A percentile compares a stretch with the other conserved stretches of the same genome.
Evolutionary conservation across 2,329 filamentous ascomycete species (phyloP).

Genomic region (Chalara sp.): DNA sequence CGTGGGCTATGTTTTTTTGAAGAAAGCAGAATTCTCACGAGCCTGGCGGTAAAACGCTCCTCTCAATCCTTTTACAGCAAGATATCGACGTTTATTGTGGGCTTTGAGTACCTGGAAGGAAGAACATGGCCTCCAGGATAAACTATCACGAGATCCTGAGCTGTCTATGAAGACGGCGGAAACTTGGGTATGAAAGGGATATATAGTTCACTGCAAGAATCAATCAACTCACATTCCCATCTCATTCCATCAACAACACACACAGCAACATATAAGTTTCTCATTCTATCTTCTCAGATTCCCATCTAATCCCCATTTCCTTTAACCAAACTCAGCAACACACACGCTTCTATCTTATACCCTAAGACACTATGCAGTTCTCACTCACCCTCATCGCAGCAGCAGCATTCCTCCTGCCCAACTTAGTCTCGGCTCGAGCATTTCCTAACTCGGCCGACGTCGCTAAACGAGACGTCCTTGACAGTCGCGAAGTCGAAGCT

Average conservation of each 20-base stretch:
- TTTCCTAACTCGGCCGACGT: not conserved
- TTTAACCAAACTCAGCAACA: too few relatives aligned
- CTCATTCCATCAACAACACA: not conserved
- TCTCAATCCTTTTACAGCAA: too few relatives aligned
- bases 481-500: not conserved
- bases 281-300: not conserved
- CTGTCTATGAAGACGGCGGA: not conserved
- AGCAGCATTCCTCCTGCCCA: not conserved
- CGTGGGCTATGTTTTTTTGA: too few relatives aligned
- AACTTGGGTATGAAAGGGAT: not conserved
- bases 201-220: not conserved
- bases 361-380: not conserved
- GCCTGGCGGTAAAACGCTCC: too few relatives aligned
- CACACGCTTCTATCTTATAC: too few relatives aligned
- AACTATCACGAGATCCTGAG: not conserved
- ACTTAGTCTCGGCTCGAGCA: not conserved
- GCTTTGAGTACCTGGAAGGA: not conserved
- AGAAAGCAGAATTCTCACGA: too few relatives aligned
- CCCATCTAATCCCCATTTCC: not conserved
- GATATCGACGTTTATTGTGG: too few relatives aligned
- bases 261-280: not conserved
- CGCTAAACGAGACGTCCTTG: not conserved
- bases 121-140: not conserved
- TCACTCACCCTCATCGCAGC: not conserved
- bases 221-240: not conserved